phyloP scores from a whole-genome alignment of 2,329 filamentous ascomycete genomes.

The Byssoonygena ceratinophila region DNA sequence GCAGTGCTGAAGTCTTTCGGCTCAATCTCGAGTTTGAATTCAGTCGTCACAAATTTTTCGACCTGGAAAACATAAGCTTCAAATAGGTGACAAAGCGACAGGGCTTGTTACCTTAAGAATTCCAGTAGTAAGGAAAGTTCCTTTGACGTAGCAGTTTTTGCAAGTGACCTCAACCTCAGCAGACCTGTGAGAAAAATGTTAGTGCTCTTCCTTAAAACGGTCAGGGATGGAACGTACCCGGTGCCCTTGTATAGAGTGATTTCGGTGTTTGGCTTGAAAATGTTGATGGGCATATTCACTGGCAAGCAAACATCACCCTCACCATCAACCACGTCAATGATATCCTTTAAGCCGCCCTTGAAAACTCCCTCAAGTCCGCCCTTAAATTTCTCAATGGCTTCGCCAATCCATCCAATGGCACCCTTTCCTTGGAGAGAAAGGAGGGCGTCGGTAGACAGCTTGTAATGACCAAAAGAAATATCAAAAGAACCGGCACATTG shows the following conservation, averaged over 20 bases:
- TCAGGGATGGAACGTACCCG: not conserved
- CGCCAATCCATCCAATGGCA: conserved; percentile 11
- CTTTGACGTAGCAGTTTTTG: conserved; percentile 22
- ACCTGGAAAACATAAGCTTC: conserved; percentile 13
- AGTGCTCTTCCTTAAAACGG: not conserved
- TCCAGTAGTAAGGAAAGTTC: conserved; percentile 21
- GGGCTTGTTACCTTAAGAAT: conserved; percentile 18
- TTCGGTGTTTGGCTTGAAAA: conserved; percentile 16
- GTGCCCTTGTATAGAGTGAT: conserved; percentile 19
- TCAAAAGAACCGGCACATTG: conserved; percentile 21
- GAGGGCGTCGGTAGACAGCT: not conserved
- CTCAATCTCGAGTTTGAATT: conserved; percentile 17
- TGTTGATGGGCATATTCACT: conserved; percentile 18
- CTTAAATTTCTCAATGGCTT: conserved; percentile 13
- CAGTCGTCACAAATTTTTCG: conserved; percentile 15
- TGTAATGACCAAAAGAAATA: conserved; percentile 20
- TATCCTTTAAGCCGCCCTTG: conserved; percentile 12
- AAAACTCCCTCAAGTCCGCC: conserved; percentile 12
- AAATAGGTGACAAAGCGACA: not conserved
- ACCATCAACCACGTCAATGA: conserved; percentile 9
- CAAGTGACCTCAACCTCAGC: conserved; percentile 19
- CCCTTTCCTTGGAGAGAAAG: conserved; percentile 3
- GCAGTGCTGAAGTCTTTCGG: conserved; percentile 18
- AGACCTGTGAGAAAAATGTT: not conserved
- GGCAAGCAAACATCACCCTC: conserved; percentile 16